A percentile compares a stretch with the other conserved stretches of the same genome.
These are phyloP conservation scores for Aspergillus sclerotialis DNA, from an alignment of 2,329 filamentous ascomycete species.

Conservation along the genomic window DNA sequence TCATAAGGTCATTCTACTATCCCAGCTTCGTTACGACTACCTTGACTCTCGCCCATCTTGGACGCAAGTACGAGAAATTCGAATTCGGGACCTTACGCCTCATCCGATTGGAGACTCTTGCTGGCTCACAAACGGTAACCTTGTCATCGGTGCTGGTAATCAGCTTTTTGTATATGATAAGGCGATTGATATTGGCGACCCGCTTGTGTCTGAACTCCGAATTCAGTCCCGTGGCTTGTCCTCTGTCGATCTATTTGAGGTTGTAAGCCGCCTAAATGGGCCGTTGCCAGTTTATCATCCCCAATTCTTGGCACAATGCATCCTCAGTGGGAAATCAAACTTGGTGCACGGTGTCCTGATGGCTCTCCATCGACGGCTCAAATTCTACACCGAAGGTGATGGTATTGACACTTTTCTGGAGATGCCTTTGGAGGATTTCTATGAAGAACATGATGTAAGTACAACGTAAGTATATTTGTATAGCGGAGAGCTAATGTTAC, in stretches of 20 bases:
- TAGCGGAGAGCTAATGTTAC: conserved; percentile 12
- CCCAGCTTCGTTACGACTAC: conserved; percentile 88
- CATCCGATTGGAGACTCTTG: conserved; percentile 90
- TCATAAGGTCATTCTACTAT: conserved; percentile 73
- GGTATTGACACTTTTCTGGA: conserved; percentile 70
- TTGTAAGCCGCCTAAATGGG: conserved; percentile 77
- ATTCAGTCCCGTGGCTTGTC: conserved; percentile 42
- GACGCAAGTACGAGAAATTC: conserved; percentile 76
- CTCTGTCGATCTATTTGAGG: conserved; percentile 67
- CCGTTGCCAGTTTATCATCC: conserved; percentile 88
- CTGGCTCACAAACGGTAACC: conserved; percentile 77
- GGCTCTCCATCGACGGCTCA: conserved; percentile 66
- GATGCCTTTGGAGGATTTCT: conserved; percentile 44
- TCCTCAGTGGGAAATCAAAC: conserved; percentile 67
- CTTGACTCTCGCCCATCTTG: conserved; percentile 83
- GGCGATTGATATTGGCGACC: conserved; percentile 58
- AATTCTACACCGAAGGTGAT: conserved; percentile 78
- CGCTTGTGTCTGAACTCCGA: conserved; percentile 51
- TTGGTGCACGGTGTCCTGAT: conserved; percentile 68
- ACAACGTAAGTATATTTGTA: background rate
- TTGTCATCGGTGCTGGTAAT: conserved; percentile 85
- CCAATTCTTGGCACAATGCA: conserved; percentile 80
- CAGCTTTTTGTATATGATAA: conserved; percentile 82
- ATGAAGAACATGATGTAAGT: conserved; percentile 39
- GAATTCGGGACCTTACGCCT: conserved; percentile 71